phyloP scores from a whole-genome alignment of 2,329 filamentous ascomycete species.

The Exophiala aquamarina region DNA sequence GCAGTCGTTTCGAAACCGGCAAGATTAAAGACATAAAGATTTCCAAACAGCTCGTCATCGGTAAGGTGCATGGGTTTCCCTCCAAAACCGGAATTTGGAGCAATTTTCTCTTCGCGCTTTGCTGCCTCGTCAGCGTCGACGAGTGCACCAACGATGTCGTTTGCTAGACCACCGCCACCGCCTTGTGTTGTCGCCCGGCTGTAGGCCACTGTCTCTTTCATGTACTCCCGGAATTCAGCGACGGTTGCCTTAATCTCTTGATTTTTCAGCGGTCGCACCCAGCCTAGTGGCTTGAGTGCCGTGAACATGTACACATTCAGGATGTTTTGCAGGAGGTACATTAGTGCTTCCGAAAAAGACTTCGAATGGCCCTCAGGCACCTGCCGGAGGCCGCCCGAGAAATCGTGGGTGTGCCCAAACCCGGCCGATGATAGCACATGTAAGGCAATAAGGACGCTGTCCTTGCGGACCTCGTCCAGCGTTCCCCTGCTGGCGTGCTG shows the following conservation, averaged over 20 bases:
- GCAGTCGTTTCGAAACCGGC: constrained; percentile 55
- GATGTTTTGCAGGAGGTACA: constrained; percentile 20
- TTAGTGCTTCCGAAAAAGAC: constrained; percentile 24
- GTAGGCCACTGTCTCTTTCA: constrained; percentile 21
- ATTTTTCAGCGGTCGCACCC: constrained; percentile 16
- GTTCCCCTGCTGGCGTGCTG: background rate
- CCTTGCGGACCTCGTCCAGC: constrained; percentile 28
- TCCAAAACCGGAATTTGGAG: constrained; percentile 30
- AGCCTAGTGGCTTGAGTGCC: constrained; percentile 6
- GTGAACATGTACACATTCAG: constrained; percentile 18
- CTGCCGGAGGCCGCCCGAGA: constrained; percentile 6
- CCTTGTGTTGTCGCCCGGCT: constrained; percentile 7
- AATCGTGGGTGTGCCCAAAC: constrained; percentile 25
- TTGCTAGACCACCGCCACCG: constrained; percentile 7
- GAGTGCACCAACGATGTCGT: constrained; percentile 22
- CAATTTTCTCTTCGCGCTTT: constrained; percentile 39
- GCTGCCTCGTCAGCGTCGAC: constrained; percentile 25
- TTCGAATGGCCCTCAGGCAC: constrained; percentile 18
- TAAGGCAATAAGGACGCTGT: constrained; percentile 37
- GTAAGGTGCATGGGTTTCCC: constrained; percentile 31
- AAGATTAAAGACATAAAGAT: constrained; percentile 50
- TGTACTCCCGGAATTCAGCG: constrained; percentile 23
- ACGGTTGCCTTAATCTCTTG: constrained; percentile 15
- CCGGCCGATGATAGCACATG: constrained; percentile 31
- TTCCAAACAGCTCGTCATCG: constrained; percentile 49